phyloP scores from a whole-genome alignment of 2,329 filamentous ascomycete genomes.

The Curvularia verruculosa region DNA sequence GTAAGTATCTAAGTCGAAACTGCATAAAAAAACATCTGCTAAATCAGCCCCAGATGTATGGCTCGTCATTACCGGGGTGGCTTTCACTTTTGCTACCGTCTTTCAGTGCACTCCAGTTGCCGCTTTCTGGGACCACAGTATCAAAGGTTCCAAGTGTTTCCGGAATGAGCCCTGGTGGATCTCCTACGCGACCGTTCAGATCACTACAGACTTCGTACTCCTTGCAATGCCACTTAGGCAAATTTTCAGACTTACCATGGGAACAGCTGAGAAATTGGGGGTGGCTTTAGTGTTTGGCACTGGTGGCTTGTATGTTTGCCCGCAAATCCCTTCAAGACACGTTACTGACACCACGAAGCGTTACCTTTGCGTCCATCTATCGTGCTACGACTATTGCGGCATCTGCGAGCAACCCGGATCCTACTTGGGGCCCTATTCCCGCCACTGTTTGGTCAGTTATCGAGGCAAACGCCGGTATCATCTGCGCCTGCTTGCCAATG shows the following conservation, averaged over 20 bases:
- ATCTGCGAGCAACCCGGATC: conserved; percentile 30
- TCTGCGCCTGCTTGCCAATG: conserved; percentile 33
- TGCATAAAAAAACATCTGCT: not conserved
- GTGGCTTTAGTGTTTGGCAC: conserved; percentile 32
- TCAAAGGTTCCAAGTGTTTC: conserved; percentile 39
- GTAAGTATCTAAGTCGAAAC: conserved; percentile 13
- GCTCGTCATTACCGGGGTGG: conserved; percentile 41
- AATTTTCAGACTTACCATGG: conserved; percentile 29
- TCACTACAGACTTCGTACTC: conserved; percentile 28
- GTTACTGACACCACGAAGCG: conserved; percentile 19
- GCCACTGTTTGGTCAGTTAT: conserved; percentile 34
- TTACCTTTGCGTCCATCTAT: conserved; percentile 34
- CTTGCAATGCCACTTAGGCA: conserved; percentile 28
- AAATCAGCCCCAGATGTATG: conserved; percentile 19
- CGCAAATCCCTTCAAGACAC: not conserved
- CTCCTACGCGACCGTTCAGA: conserved; percentile 30
- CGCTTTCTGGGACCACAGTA: conserved; percentile 40
- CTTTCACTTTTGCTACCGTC: conserved; percentile 39
- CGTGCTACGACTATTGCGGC: conserved; percentile 33
- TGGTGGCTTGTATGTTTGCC: conserved; percentile 26
- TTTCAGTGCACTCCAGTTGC: conserved; percentile 43
- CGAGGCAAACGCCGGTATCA: conserved; percentile 35
- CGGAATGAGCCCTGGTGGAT: conserved; percentile 36
- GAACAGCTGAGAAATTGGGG: conserved; percentile 28
- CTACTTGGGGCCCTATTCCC: conserved; percentile 32